These are phyloP conservation scores for Lodderomyces oxycetoniae DNA, from an alignment of 1,139 yeast genomes.

Conservation along the genomic window DNA sequence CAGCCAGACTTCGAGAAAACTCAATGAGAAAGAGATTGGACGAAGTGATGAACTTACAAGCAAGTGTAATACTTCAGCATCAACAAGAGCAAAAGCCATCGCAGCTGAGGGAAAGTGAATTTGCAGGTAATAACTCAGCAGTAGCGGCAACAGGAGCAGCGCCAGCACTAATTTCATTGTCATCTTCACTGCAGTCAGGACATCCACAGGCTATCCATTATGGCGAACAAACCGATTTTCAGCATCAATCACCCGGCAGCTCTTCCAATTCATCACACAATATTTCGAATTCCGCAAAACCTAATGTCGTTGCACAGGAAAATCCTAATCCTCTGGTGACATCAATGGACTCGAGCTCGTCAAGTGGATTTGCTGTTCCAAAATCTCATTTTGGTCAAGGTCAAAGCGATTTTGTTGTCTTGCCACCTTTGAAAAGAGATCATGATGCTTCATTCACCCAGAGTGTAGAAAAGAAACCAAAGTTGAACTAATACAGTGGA, in stretches of 20 bases:
- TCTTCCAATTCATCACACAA: background rate
- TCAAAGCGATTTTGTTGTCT: conserved; percentile 9
- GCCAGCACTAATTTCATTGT: too few species aligned
- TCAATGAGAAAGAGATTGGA: conserved; percentile 48
- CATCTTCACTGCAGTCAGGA: too few species aligned
- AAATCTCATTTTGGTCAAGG: conserved; percentile 2
- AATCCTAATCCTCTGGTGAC: too few species aligned
- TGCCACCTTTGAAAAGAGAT: conserved; percentile 25
- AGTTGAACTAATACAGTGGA: conserved; percentile 4
- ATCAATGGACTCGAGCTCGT: too few species aligned
- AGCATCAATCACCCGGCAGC: background rate
- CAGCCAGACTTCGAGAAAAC: conserved; percentile 48
- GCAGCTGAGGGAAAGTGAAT: too few species aligned
- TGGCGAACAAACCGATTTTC: background rate
- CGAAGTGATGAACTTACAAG: conserved; percentile 31
- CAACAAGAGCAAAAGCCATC: conserved; percentile 3
- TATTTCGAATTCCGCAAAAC: background rate
- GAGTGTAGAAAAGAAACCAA: conserved; percentile 4
- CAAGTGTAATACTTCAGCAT: conserved; percentile 5
- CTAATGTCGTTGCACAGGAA: background rate
- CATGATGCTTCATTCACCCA: background rate
- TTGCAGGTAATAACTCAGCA: background rate
- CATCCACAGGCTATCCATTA: too few species aligned
- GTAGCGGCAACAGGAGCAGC: background rate
- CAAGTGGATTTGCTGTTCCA: background rate